A percentile compares a stretch with the other conserved stretches of the same genome.
Evolutionary conservation across 2,329 filamentous ascomycete genomes (phyloP).

Genomic region (Fusarium austroafricanum): DNA sequence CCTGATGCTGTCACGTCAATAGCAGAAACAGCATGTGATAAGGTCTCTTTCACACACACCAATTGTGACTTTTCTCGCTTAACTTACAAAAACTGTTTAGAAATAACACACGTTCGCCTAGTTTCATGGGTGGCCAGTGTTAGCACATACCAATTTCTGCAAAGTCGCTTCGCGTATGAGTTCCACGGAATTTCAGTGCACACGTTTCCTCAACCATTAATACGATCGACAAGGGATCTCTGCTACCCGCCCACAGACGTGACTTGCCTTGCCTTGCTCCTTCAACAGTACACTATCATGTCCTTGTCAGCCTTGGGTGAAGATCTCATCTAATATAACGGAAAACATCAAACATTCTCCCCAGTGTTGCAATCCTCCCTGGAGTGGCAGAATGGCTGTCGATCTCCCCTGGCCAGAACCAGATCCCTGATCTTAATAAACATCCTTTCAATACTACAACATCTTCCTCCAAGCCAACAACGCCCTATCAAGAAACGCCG

Average conservation of each 20-base stretch:
- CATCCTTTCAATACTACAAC: constrained; percentile 7
- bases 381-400: constrained; percentile 17
- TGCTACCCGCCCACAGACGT: constrained; percentile 20
- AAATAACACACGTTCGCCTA: constrained; percentile 11
- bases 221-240: constrained; percentile 33
- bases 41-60: too few relatives aligned
- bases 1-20: constrained; percentile 25
- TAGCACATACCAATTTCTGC: constrained; percentile 12
- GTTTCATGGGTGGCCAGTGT: constrained; percentile 2
- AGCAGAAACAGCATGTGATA: constrained; percentile 18
- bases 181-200: constrained; percentile 24
- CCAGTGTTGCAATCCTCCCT: constrained; percentile 29
- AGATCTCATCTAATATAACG: constrained; percentile 27
- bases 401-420: constrained; percentile 26
- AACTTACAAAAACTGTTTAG: background rate
- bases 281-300: background rate
- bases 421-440: constrained; percentile 33
- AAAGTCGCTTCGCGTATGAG: constrained; percentile 17
- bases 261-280: too few relatives aligned
- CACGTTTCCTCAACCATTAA: constrained; percentile 10
- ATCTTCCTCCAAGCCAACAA: constrained; percentile 3
- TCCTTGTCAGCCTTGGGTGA: constrained; percentile 16
- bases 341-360: constrained; percentile 33
- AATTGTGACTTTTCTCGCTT: constrained; percentile 9
- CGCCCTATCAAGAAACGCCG: constrained; percentile 34